These are phyloP conservation scores for Cadophora malorum DNA, from an alignment of 2,329 filamentous ascomycete genomes.

Conservation along the genomic window DNA sequence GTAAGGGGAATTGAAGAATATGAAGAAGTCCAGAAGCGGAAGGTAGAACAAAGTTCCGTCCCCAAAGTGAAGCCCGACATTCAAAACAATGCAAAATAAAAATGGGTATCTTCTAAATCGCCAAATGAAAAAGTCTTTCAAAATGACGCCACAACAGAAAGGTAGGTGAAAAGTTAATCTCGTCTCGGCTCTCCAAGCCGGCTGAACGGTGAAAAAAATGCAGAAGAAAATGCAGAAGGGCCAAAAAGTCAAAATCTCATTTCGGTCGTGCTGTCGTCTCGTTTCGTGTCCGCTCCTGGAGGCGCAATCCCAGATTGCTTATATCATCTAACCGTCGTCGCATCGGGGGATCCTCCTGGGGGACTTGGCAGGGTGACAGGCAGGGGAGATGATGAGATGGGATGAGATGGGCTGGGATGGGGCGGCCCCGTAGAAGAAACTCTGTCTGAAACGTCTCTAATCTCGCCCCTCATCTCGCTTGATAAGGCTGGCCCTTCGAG, in stretches of 20 bases:
- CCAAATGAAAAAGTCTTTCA: slow-evolving; percentile 23
- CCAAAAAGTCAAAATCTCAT: slow-evolving; percentile 27
- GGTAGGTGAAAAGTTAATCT: slow-evolving; percentile 20
- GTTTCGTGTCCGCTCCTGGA: slow-evolving; percentile 25
- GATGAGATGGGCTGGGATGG: slow-evolving; percentile 12
- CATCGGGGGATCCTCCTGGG: slow-evolving; percentile 10
- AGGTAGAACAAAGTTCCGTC: slow-evolving; percentile 11
- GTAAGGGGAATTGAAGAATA: background rate
- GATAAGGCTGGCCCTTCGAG: slow-evolving; percentile 29
- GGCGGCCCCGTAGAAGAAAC: slow-evolving; percentile 24
- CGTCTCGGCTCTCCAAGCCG: slow-evolving; percentile 14
- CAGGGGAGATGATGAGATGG: slow-evolving; percentile 14
- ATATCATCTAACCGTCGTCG: slow-evolving; percentile 28
- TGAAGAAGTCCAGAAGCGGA: background rate
- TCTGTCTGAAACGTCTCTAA: slow-evolving; percentile 43
- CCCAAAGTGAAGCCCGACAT: slow-evolving; percentile 14
- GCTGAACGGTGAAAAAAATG: slow-evolving; percentile 17
- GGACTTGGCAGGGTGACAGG: slow-evolving; percentile 10
- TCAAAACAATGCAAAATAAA: slow-evolving; percentile 21
- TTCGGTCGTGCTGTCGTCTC: slow-evolving; percentile 31
- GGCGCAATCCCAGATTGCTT: slow-evolving; percentile 25
- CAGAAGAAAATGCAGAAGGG: slow-evolving; percentile 26
- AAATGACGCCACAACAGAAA: slow-evolving; percentile 29
- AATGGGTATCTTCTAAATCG: slow-evolving; percentile 39
- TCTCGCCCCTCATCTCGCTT: slow-evolving; percentile 46